Evolutionary conservation across 176 grass and related monocot genomes (phyloP), one percentile per base, ranked within the genome.

Genomic region (bread wheat (Triticum aestivum)): DNA sequence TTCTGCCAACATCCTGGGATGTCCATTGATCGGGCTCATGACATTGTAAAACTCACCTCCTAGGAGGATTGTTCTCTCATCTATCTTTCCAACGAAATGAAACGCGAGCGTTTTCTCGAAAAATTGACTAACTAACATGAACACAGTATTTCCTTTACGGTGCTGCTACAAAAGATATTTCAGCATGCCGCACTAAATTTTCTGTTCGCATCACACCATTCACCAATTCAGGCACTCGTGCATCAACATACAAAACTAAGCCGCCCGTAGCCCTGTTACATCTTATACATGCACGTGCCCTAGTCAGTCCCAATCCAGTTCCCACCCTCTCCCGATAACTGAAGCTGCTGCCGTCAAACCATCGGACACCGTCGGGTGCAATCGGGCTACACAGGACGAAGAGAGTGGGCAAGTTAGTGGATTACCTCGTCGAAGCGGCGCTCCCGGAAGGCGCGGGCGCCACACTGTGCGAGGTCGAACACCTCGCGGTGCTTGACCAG

Each of bases 391-490:
- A 85, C 17, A 71, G 44, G 39, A 80, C 30, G 42, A 86, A 77
- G 58, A 63, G 33, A 79, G 59, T 30, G 45, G 6, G 24, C 52
- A 58, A 27, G 34, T 37, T 61, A 79, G 83, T 26, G 45, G 65
- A 64, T 84, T 66, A 96, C 97, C 97, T 92, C 94, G 87, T 99
- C 92, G 82, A 92, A 99, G 81, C 45, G 82, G 33, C 76, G 69
- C 23, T 92, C 84, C 33, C 85, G 92, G 84, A 96, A 96, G 85
- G 87, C 86, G 3, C 11, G 70, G 9, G 93, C 82, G 20, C 90
- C 97, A 11, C 84, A 35, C 73, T 80, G 87, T 75, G 92, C 83
- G 71, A 94, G 94, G 90, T 84, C 85, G 86, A 89, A 88, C 85
- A 94, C 87, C 79, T 94, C 86, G 83, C 87, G 58, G 73, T 74